Base-by-base conservation (phyloP, 768 basidiomycete genomes). In the Auriscalpium microsporum region DNA sequence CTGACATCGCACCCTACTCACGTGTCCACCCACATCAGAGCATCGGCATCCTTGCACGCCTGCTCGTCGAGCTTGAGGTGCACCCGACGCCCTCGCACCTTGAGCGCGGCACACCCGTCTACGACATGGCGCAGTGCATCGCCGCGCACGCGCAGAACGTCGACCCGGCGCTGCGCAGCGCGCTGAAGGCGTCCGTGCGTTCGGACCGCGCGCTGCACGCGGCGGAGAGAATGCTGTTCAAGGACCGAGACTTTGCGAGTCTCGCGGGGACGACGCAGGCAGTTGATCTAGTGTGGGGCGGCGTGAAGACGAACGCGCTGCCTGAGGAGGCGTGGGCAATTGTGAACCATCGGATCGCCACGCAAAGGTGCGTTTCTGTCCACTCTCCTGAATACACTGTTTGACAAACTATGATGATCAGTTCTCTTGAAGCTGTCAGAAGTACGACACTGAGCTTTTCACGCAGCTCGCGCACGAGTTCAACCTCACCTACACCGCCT, bases 41-140 rank as follows among this genome's bases (percentile, higher is more conserved):
- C 55, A 91, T 95, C 55, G 91, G 93, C 10, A 84, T 93, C 52
- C 80, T 94, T 44, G 76, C 92, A 36, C 58, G 49, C 28, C 60
- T 61, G 8, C 53, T 61, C 3, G 60, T 61, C 19, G 54, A 61
- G 42, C 56, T 54, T 10, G 60, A 59, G 34, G 38, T 19, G 21
- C 56, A 59, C 23, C 60, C 58, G 8, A 34, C 56, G 13, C 11
- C 42, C 13, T 48, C 64, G 1, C 62, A 74, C 28, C 67, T 69
- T 6, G 58, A 57, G 11, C 70, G 72, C 10, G 65, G 50, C 17
- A 66, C 67, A 16, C 66, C 71, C 8, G 57, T 68, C 53, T 75
- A 73, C 61, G 56, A 52, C 34, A 63, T 62, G 47, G 67, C 76
- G 9, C 69, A 73, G 34, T 82, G 80, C 63, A 60, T 73, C 4